Base-by-base conservation (phyloP, 805 yeast genomes). In the Candida endomychidarum region DNA sequence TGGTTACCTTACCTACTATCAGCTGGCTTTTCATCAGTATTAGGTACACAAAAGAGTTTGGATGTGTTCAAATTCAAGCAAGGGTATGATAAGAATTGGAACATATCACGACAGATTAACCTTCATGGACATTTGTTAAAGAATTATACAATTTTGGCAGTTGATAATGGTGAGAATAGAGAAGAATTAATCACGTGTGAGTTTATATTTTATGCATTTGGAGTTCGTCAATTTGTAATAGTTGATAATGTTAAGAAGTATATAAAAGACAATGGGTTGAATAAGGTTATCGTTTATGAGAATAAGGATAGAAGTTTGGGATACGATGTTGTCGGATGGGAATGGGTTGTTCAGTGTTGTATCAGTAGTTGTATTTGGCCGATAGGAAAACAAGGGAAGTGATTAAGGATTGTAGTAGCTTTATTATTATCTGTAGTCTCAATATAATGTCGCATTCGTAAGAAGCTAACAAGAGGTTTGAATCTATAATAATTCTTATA, bases 331-430 rank as follows among this genome's bases (percentile, higher is more conserved):
- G 61, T 78, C 8, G 64, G 73, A 50, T 78, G 83, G 84, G 85
- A 80, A 51, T 80, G 86, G 86, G 65, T 79, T 1, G 83, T 79
- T 1, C 85, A 80, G 44, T 76, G 83, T 58, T 66, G 78, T 11
- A 78, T 80, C 18, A 59, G 67, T 43, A 57, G 58, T 16, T 47
- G 54, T 43, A 54, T 64, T 15, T 63, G 70, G 70, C 50, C 45
- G 4, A 20, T 5, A 20, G 22, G 5, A 20, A 23, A 23, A 9
- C 26, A 23, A 9, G 26, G 26, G n/a, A 9, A 9, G n/a, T 9
- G 26, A 23, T 23, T 9, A n/a, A n/a, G n/a, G n/a, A n/a, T n/a
- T n/a, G n/a, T n/a, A n/a, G n/a, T n/a, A n/a, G n/a, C n/a, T n/a
- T n/a, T n/a, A n/a, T n/a, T n/a, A n/a, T n/a, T n/a, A n/a, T n/a